phyloP scores from a whole-genome alignment of 2,329 filamentous ascomycete genomes.

The Apiospora sp. region DNA sequence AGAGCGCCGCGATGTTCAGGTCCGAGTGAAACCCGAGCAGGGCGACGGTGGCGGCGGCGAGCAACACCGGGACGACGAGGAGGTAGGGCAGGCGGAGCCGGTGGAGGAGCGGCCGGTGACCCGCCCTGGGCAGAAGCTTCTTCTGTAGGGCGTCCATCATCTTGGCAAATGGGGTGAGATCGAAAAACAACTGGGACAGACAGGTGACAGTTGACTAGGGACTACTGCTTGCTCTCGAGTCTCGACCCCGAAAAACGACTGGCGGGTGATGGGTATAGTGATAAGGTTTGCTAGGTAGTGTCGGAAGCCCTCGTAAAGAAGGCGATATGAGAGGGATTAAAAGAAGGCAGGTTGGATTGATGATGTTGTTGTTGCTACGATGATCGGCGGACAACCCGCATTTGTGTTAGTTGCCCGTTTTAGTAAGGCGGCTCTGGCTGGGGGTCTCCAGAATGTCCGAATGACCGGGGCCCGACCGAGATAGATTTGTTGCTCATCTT shows the following conservation, averaged over 20 bases:
- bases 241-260: neutral
- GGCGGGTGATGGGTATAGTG: neutral
- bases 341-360: neutral
- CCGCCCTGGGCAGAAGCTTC: slow-evolving; percentile 24
- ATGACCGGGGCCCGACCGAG: neutral
- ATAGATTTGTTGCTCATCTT: neutral
- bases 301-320: neutral
- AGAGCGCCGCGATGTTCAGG: slow-evolving; percentile 57
- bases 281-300: neutral
- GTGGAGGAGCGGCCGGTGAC: slow-evolving; percentile 56
- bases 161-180: neutral
- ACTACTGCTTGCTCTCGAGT: neutral
- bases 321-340: neutral
- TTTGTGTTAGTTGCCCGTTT: slow-evolving; percentile 7
- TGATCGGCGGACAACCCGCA: slow-evolving; percentile 18
- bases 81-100: slow-evolving; percentile 61
- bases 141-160: neutral
- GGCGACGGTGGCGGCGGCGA: slow-evolving; percentile 52
- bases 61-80: slow-evolving; percentile 57
- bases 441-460: neutral
- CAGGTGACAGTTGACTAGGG: neutral
- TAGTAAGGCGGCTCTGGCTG: neutral
- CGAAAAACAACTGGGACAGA: neutral
- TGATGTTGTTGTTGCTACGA: slow-evolving; percentile 22
- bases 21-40: slow-evolving; percentile 56